These are phyloP conservation scores for Lecanicillium sp. DNA, from an alignment of 2,329 filamentous ascomycete species.

Conservation along the genomic window DNA sequence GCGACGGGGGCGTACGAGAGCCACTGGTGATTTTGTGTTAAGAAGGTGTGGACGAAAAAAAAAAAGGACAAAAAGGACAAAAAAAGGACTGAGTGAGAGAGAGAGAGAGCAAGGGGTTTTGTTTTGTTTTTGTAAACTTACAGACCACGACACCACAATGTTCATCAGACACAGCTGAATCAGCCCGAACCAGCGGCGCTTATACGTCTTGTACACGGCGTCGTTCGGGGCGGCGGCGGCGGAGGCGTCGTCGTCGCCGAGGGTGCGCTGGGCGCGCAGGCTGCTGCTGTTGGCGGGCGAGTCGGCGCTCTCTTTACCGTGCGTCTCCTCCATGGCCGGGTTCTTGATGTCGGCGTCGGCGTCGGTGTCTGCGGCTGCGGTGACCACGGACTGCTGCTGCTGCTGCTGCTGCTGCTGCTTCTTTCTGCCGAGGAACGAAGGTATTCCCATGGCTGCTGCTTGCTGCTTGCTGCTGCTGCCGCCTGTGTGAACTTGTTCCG, in stretches of 20 bases:
- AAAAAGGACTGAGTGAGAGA: no score
- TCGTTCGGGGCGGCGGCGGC: conserved; percentile 24
- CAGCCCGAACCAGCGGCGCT: conserved; percentile 83
- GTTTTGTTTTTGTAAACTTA: no score
- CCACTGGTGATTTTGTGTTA: conserved; percentile 60
- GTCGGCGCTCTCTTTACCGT: neutral
- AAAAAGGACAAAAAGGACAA: no score
- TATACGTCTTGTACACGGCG: conserved; percentile 61
- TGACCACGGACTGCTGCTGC: neutral
- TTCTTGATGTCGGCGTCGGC: no score
- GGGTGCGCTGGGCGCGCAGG: neutral
- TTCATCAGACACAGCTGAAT: conserved; percentile 81
- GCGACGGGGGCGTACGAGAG: conserved; percentile 85
- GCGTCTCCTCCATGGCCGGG: no score
- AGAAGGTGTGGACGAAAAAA: no score
- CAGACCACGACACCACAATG: conserved; percentile 91
- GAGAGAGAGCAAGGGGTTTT: no score
- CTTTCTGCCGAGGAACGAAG: no score
- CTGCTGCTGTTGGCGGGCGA: conserved; percentile 8
- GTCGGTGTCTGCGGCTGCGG: neutral
- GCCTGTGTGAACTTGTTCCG: no score
- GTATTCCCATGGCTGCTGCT: no score
- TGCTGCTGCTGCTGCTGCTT: no score
- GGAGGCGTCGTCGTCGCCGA: neutral
- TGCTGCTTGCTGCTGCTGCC: no score